Evolutionary conservation across 768 basidiomycete genomes (phyloP).

Genomic region (Grammothele lineata): DNA sequence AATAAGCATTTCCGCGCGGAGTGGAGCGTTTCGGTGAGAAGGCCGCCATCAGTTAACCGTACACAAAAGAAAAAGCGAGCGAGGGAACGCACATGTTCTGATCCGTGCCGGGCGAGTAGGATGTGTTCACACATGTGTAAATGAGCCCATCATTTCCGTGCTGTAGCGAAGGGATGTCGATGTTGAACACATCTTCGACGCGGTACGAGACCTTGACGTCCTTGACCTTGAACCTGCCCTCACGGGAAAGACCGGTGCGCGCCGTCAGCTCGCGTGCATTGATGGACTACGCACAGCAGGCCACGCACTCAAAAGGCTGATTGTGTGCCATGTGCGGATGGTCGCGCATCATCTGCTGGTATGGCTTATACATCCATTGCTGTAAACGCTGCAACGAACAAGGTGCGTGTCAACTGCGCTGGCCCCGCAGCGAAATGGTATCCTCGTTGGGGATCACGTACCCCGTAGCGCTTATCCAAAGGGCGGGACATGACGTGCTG

Average conservation of each 20-base stretch:
- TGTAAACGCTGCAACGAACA: conserved; percentile 57
- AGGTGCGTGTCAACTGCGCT: not conserved
- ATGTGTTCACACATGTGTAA: conserved; percentile 86
- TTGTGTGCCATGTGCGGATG: conserved; percentile 59
- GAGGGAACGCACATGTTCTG: conserved; percentile 60
- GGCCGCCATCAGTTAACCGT: no score
- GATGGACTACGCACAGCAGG: conserved; percentile 1
- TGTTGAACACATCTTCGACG: conserved; percentile 78
- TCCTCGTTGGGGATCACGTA: no score
- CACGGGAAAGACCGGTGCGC: not conserved
- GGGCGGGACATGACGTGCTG: conserved; percentile 84
- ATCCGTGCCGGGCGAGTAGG: conserved; percentile 81
- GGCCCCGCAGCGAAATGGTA: not conserved
- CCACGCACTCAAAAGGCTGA: conserved; percentile 81
- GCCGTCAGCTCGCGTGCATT: not conserved
- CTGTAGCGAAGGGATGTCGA: conserved; percentile 79
- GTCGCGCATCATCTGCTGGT: conserved; percentile 61
- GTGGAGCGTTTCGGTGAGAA: no score
- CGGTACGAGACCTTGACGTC: conserved; percentile 84
- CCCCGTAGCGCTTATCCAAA: conserved; percentile 87
- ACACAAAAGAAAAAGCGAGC: not conserved
- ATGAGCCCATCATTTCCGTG: conserved; percentile 96
- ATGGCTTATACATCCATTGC: conserved; percentile 81
- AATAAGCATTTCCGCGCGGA: no score
- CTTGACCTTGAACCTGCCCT: conserved; percentile 76